Evolutionary conservation across 805 yeast species (phyloP), one percentile per base, ranked within the genome.

Genomic region (Helenozyma rhizophorensis): DNA sequence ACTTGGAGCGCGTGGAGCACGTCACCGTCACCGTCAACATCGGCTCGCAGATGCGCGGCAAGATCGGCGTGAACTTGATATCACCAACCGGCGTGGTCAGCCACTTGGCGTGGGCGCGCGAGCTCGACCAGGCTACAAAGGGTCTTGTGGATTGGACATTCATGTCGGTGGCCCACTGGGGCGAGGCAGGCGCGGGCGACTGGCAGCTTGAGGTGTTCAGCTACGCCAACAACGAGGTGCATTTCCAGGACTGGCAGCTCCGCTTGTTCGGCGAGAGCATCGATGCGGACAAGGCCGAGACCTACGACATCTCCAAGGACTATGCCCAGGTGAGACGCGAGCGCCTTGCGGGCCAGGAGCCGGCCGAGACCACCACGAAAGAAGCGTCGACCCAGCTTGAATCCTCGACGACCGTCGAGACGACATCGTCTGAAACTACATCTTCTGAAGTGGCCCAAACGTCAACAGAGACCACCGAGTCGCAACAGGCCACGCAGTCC

Each of bases 81-180:
- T 83, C 96, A 3, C 98, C 98, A 4, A 49, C 57, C 21, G 95
- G 95, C 1, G 68, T 83, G 19, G 63, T 63, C 7, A 86, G 96
- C 13, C 74, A 77, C 27, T 68, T 93, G 39, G 96, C 93, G 0
- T 73, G 78, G 15, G 68, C 69, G 13, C 73, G 98, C 47, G 60
- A 60, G 6, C 45, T 59, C 13, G 98, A 93, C 56, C 43, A 36
- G 7, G 67, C 78, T 5, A 41, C 46, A 2, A 64, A 54, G 1
- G 95, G 96, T 0, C 83, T 86, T 43, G 47, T 54, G 4, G 69
- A 83, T 45, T 93, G 98, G 98, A 83, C 85, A 1, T 93, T 93
- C 53, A 86, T 89, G 86, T 75, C 90, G 9, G 97, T 93, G n/a
- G 97, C 95, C 1, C 97, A 93, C 56, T 93, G 97, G 97, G 96